These are phyloP conservation scores for Cytospora leucostoma DNA, from an alignment of 2,329 filamentous ascomycete genomes.

Conservation along the genomic window DNA sequence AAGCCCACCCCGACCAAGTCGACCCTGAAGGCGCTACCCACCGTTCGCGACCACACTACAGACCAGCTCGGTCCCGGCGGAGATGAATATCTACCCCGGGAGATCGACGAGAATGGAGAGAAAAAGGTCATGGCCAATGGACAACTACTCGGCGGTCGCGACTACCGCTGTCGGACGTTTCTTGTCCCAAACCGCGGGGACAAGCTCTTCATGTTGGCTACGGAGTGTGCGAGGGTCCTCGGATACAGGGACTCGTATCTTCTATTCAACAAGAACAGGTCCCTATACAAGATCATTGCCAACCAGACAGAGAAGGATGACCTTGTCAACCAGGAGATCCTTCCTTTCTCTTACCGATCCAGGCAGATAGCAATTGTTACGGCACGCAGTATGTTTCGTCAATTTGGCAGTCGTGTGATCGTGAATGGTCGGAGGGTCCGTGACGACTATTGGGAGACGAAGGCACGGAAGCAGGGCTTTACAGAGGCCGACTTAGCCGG, in stretches of 20 bases:
- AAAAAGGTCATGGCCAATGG: conserved; percentile 88
- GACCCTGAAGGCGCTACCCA: conserved; percentile 90
- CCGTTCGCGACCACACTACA: conserved; percentile 94
- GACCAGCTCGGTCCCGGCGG: conserved; percentile 87
- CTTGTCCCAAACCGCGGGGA: conserved; percentile 86
- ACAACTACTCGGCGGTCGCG: conserved; percentile 76
- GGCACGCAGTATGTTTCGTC: conserved; percentile 95
- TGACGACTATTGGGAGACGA: conserved; percentile 98
- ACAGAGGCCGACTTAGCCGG: conserved; percentile 95
- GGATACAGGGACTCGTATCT: conserved; percentile 98
- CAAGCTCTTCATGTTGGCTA: conserved; percentile 98
- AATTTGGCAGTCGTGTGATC: conserved; percentile 94
- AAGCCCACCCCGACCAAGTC: conserved; percentile 81
- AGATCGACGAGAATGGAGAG: conserved; percentile 90
- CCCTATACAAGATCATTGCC: conserved; percentile 95
- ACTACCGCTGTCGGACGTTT: conserved; percentile 93
- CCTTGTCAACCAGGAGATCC: conserved; percentile 88
- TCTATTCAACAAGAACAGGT: conserved; percentile 97
- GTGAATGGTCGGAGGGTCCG: conserved; percentile 86
- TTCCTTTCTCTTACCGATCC: conserved; percentile 97
- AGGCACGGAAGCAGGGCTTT: conserved; percentile 95
- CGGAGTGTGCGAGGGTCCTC: conserved; percentile 90
- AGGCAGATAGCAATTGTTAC: conserved; percentile 98
- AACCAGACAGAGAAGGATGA: conserved; percentile 96
- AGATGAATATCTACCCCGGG: conserved; percentile 93